Conservation (phyloP, 805 yeast genomes). For the Cyberlindnera saturnus region DNA sequence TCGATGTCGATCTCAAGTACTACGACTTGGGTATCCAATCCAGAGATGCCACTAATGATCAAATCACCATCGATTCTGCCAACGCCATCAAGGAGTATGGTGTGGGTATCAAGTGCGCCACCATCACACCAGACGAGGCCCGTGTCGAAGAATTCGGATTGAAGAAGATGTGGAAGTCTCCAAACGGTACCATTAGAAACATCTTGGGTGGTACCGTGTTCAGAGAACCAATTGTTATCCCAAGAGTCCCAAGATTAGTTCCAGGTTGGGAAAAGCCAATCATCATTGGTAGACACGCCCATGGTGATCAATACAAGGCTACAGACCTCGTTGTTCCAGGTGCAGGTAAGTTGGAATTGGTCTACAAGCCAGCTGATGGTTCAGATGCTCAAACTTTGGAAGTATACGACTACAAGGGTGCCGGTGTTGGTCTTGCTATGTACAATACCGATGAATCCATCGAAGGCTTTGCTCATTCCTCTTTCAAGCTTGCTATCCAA, state of each 20-base stretch:
- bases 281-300: slow-evolving; percentile 95
- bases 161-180: slow-evolving; percentile 96
- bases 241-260: slow-evolving; percentile 79
- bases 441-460: slow-evolving; percentile 94
- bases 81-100: slow-evolving; percentile 81
- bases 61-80: slow-evolving; percentile 87
- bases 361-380: slow-evolving; percentile 68
- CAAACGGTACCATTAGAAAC: slow-evolving; percentile 95
- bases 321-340: slow-evolving; percentile 76
- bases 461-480: slow-evolving; percentile 84
- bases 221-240: slow-evolving; percentile 93
- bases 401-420: slow-evolving; percentile 62
- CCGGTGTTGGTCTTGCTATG: slow-evolving; percentile 84
- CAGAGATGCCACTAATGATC: slow-evolving; percentile 83
- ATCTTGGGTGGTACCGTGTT: slow-evolving; percentile 94
- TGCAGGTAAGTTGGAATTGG: slow-evolving; percentile 74
- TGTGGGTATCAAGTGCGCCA: slow-evolving; percentile 96
- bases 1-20: slow-evolving; percentile 84
- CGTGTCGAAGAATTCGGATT: slow-evolving; percentile 86
- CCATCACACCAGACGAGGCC: slow-evolving; percentile 97
- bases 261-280: slow-evolving; percentile 95
- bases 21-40: slow-evolving; percentile 84
- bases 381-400: slow-evolving; percentile 47
- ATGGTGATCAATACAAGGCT: slow-evolving; percentile 95
- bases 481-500: slow-evolving; percentile 80